phyloP scores from a whole-genome alignment of 2,329 filamentous ascomycete genomes.

The Scedosporium boydii region DNA sequence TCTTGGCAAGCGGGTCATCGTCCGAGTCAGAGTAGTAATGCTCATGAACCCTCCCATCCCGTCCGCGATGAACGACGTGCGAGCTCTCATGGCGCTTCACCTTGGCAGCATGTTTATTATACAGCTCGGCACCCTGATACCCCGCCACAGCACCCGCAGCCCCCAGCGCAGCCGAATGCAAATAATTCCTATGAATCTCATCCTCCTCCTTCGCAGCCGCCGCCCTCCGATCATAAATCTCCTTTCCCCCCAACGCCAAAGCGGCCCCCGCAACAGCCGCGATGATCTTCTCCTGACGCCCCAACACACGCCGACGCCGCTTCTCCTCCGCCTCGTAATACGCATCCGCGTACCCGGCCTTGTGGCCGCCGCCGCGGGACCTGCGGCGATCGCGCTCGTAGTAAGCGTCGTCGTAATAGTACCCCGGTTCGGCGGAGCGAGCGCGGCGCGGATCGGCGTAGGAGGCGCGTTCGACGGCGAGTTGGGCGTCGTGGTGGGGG shows the following conservation, averaged over 20 bases:
- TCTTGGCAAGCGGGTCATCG: slow-evolving; percentile 42
- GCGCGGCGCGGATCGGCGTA: slow-evolving; percentile 46
- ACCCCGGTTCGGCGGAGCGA: slow-evolving; percentile 52
- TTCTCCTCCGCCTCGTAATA: slow-evolving; percentile 51
- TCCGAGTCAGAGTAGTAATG: slow-evolving; percentile 50
- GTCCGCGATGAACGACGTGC: slow-evolving; percentile 42
- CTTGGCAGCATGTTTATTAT: slow-evolving; percentile 48
- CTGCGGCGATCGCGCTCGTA: slow-evolving; percentile 33
- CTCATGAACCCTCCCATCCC: slow-evolving; percentile 40
- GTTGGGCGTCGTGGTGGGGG: slow-evolving; percentile 49
- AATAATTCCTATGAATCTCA: slow-evolving; percentile 43
- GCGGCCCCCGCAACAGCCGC: slow-evolving; percentile 57
- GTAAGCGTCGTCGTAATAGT: slow-evolving; percentile 45
- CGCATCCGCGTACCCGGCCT: slow-evolving; percentile 38
- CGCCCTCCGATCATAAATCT: slow-evolving; percentile 54
- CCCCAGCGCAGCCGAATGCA: slow-evolving; percentile 51
- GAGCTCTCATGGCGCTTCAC: slow-evolving; percentile 42
- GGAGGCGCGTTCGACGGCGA: slow-evolving; percentile 67
- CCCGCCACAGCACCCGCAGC: slow-evolving; percentile 55
- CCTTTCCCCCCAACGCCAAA: slow-evolving; percentile 55
- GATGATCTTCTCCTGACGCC: slow-evolving; percentile 56
- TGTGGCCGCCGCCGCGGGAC: slow-evolving; percentile 27
- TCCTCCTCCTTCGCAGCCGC: slow-evolving; percentile 39
- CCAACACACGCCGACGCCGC: slow-evolving; percentile 38
- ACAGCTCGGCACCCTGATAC: slow-evolving; percentile 53